Base-by-base conservation (phyloP, 257 asterid species). In the Primulina eburnea region DNA sequence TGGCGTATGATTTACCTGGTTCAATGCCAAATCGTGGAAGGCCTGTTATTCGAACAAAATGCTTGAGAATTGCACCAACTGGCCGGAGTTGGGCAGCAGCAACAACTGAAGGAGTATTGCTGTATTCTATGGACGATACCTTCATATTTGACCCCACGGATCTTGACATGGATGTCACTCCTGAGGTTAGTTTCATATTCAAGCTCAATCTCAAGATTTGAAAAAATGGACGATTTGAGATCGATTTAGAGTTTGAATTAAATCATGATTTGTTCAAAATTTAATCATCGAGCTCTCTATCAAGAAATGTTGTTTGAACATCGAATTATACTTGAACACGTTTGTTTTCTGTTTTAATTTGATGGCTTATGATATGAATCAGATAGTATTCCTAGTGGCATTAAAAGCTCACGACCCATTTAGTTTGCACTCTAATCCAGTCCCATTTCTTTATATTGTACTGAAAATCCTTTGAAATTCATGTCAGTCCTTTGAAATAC, bases 31-130 rank as follows among this genome's bases (percentile, higher is more conserved):
- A 94, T 79, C 79, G 76, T 26, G 99, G 96, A 66, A 87, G 97
- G 80, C 90, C 99, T 28, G 73, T 88, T 72, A 77, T 91, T 58
- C 86, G 96, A 68, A 84, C 99, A 43, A 94, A 88, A 84, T 89
- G 96, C 82, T 81, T 94, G 76, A 89, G 86, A 77, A 89, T 94
- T 67, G 89, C 99, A 59, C 99, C 97, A n/a, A 94, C 99, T 52
- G 99, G 99, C 58, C 86, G 97, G 70, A 91, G 84, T 76, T 94
- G 97, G 96, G 95, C 99, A 59, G 99, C 99, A 67, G 99, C 99
- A 67, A 94, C 99, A 38, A 91, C 97, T 26, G 99, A 94, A 83
- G 99, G 99, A 64, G 97, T 94, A 43, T 71, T 90, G 77, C 16
- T 94, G 60, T 94, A 91, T 77, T 83, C 96, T 50, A 89, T 94